Evolutionary conservation across 352 stramenopile genomes (phyloP).

Genomic region (Phytophthora meadii): DNA sequence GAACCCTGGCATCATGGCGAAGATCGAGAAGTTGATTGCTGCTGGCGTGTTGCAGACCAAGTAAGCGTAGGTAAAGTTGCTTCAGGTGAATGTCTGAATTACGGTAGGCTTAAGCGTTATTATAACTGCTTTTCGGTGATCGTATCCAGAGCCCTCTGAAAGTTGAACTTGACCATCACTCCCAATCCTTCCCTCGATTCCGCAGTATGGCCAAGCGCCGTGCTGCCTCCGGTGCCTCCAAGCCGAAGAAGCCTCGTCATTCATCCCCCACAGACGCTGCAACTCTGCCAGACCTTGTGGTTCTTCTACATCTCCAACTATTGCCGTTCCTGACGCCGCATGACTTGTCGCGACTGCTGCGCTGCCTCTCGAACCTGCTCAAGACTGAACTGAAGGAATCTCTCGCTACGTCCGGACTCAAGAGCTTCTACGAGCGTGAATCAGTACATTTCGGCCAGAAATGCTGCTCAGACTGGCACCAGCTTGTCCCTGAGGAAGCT

Average conservation of each 20-base stretch:
- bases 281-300: slow-evolving; percentile 27
- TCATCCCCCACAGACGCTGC: neutral
- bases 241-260: slow-evolving; percentile 16
- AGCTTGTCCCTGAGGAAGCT: slow-evolving; percentile 25
- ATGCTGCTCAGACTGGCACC: slow-evolving; percentile 38
- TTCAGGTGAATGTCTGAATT: slow-evolving; percentile 3
- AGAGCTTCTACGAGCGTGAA: slow-evolving; percentile 15
- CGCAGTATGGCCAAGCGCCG: slow-evolving; percentile 18
- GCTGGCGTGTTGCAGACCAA: slow-evolving; percentile 97
- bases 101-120: slow-evolving; percentile 7
- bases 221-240: neutral
- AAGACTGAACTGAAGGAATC: slow-evolving; percentile 12
- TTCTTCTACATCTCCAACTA: slow-evolving; percentile 32
- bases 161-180: slow-evolving; percentile 39
- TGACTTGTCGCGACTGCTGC: slow-evolving; percentile 29
- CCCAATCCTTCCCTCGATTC: slow-evolving; percentile 8
- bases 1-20: slow-evolving; percentile 95
- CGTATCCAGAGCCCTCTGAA: slow-evolving; percentile 1
- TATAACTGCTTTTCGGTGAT: slow-evolving; percentile 13
- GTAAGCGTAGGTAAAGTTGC: slow-evolving; percentile 45
- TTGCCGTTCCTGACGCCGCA: slow-evolving; percentile 31
- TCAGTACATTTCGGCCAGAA: slow-evolving; percentile 27
- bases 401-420: slow-evolving; percentile 22
- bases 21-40: slow-evolving; percentile 99
- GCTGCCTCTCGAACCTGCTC: slow-evolving; percentile 9